Base-by-base conservation (phyloP, 371 early-diverging fungal species). In the Basidiobolus meristosporus region DNA sequence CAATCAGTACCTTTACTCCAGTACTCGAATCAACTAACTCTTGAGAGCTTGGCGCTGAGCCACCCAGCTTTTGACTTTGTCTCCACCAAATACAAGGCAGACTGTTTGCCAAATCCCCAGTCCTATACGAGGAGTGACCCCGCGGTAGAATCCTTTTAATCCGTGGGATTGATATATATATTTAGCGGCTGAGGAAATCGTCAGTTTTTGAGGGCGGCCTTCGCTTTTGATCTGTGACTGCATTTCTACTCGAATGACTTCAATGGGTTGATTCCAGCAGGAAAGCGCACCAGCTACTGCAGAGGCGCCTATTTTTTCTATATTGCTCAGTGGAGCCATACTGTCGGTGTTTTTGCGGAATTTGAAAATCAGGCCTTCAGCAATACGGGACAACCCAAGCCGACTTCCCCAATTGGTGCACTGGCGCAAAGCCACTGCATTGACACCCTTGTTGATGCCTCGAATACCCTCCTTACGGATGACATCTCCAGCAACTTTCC, bases 181-280 rank as follows among this genome's bases (percentile, higher is more conserved):
- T 53, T 75, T 69, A 23, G 86, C 82, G 11, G 83, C 73, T 28
- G 63, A 62, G 16, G 55, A 63, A 38, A 92, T 82, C 29, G 80
- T 77, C 77, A 89, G 66, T 40, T 88, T 88, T 42, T 77, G 73
- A 4, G 91, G 91, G 29, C 90, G 72, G 31, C 78, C 84, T 11
- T 46, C 72, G 1, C 70, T 62, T 60, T 89, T 80, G 35, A 83
- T 64, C 56, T 88, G 90, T 40, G 73, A 72, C 61, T 92, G 90
- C 91, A 92, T 91, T 50, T 92, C 93, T 7, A 92, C 82, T 26
- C 93, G 80, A 37, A 92, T 91, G 29, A 92, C 93, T 53, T 92
- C 93, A 45, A 92, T 83, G 15, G 93, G 93, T 62, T 91, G 92
- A 54, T 90, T 89, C 91, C 91, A 92, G 63, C 90, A 88, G 10